Evolutionary conservation across 2,329 filamentous ascomycete genomes (phyloP).

Genomic region (Pseudopyricularia javanii): DNA sequence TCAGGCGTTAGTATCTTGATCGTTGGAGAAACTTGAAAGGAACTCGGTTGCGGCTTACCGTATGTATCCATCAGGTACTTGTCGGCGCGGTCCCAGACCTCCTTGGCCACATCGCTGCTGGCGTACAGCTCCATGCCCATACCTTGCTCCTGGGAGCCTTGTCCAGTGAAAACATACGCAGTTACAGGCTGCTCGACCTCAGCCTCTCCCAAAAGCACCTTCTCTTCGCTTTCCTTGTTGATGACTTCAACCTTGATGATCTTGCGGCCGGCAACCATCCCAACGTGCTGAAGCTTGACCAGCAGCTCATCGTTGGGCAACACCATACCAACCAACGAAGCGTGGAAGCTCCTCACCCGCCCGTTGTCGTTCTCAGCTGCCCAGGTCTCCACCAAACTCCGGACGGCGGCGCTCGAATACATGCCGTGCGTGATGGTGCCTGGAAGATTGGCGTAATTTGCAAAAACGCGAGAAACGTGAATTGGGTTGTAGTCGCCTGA

Average conservation of each 20-base stretch:
- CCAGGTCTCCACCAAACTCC: constrained; percentile 96
- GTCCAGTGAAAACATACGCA: constrained; percentile 94
- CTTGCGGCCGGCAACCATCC: constrained; percentile 96
- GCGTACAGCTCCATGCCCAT: constrained; percentile 99
- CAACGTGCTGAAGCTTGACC: constrained; percentile 90
- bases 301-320: constrained; percentile 90
- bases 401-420: constrained; percentile 95
- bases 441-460: constrained; percentile 86
- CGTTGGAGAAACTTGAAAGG: not conserved
- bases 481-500: constrained; percentile 99
- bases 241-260: constrained; percentile 97
- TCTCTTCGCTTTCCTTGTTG: constrained; percentile 93
- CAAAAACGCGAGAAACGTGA: constrained; percentile 93
- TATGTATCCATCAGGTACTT: constrained; percentile 99
- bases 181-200: constrained; percentile 97
- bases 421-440: constrained; percentile 98
- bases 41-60: constrained; percentile 42
- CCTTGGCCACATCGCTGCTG: constrained; percentile 86
- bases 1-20: constrained; percentile 4
- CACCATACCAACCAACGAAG: constrained; percentile 96
- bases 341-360: constrained; percentile 93
- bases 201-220: constrained; percentile 87
- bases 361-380: constrained; percentile 97
- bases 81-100: constrained; percentile 96
- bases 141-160: constrained; percentile 96